phyloP scores from a whole-genome alignment of 768 basidiomycete species.

The Cubamyces sp. region DNA sequence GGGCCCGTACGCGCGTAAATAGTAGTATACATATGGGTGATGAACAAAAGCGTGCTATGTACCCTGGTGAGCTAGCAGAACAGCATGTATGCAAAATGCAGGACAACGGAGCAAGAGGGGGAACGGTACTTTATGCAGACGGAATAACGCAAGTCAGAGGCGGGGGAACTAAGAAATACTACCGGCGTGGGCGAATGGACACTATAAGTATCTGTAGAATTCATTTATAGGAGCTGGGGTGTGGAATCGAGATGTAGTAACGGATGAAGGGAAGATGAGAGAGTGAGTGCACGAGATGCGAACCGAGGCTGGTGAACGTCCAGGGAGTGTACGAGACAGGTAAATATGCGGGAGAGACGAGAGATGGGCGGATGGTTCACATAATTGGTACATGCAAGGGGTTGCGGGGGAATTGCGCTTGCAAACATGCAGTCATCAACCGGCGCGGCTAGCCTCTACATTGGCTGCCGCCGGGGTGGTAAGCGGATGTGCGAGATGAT shows the following conservation, averaged over 20 bases:
- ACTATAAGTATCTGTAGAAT: slow-evolving; percentile 31
- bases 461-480: slow-evolving; percentile 34
- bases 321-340: slow-evolving; percentile 26
- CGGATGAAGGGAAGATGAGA: slow-evolving; percentile 19
- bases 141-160: slow-evolving; percentile 26
- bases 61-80: slow-evolving; percentile 36
- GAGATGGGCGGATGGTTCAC: slow-evolving; percentile 26
- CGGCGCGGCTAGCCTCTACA: slow-evolving; percentile 53
- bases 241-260: slow-evolving; percentile 26
- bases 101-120: slow-evolving; percentile 33
- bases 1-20: slow-evolving; percentile 25
- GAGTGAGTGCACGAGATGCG: slow-evolving; percentile 26
- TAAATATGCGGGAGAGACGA: slow-evolving; percentile 33
- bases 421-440: slow-evolving; percentile 35
- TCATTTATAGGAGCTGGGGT: slow-evolving; percentile 28
- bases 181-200: slow-evolving; percentile 18
- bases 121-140: slow-evolving; percentile 32
- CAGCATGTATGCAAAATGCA: slow-evolving; percentile 39
- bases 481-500: slow-evolving; percentile 30
- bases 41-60: slow-evolving; percentile 32
- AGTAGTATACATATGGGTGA: slow-evolving; percentile 35
- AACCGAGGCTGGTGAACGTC: slow-evolving; percentile 22
- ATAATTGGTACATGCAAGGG: slow-evolving; percentile 34
- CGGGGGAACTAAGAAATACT: slow-evolving; percentile 24
- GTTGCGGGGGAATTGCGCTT: slow-evolving; percentile 8